Evolutionary conservation across 2,329 filamentous ascomycete genomes (phyloP).

Genomic region (Neoarthrinium moseri): DNA sequence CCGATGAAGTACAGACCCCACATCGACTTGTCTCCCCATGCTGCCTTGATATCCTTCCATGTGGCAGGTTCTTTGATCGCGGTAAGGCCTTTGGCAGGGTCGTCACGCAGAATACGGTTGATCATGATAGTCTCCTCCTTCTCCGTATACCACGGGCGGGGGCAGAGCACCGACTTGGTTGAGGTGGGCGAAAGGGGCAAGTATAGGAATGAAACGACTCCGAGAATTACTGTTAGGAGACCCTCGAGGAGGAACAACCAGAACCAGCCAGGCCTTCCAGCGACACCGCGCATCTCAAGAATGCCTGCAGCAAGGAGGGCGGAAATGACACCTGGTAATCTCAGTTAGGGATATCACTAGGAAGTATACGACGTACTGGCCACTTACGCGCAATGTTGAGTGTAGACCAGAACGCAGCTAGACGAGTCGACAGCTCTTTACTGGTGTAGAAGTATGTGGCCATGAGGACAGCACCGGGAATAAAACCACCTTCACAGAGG

Average conservation of each 20-base stretch:
- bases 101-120: conserved; percentile 55
- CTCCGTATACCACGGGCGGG: conserved; percentile 66
- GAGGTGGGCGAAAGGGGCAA: conserved; percentile 64
- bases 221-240: conserved; percentile 50
- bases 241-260: conserved; percentile 48
- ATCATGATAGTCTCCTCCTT: conserved; percentile 69
- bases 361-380: too few species aligned
- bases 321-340: conserved; percentile 46
- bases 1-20: conserved; percentile 51
- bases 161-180: conserved; percentile 60
- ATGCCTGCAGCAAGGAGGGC: conserved; percentile 46
- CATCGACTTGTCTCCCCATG: conserved; percentile 45
- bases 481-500: conserved; percentile 55
- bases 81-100: conserved; percentile 51
- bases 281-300: conserved; percentile 48
- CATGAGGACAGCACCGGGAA: conserved; percentile 62
- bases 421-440: conserved; percentile 62
- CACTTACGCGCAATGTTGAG: conserved; percentile 40
- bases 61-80: conserved; percentile 42
- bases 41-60: conserved; percentile 39
- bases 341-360: too few species aligned
- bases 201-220: conserved; percentile 53
- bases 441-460: conserved; percentile 73
- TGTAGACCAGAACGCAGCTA: conserved; percentile 67
- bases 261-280: conserved; percentile 51